Evolutionary conservation across 306 rosid genomes (phyloP).

Genomic region (Coriaria nepalensis): DNA sequence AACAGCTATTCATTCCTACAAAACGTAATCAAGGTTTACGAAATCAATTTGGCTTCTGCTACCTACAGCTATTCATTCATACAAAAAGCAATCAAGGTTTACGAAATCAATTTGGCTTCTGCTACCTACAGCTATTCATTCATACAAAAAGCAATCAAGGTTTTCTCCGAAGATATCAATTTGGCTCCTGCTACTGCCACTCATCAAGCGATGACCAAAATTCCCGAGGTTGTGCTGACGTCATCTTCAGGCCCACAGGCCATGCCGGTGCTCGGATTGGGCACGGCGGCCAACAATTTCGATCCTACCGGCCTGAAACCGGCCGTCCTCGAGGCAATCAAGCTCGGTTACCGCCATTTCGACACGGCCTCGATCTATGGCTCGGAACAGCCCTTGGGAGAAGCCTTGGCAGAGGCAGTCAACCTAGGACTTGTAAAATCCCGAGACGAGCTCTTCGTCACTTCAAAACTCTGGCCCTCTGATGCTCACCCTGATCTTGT

Average conservation of each 20-base stretch:
- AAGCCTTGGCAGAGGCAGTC: constrained; percentile 21
- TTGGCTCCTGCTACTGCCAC: background rate
- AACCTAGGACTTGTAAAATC: constrained; percentile 27
- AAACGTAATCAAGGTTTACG: no score
- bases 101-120: no score
- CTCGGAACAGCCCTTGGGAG: constrained; percentile 18
- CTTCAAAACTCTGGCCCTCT: constrained; percentile 41
- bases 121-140: no score
- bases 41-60: no score
- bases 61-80: no score
- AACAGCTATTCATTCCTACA: no score
- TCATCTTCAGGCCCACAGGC: background rate
- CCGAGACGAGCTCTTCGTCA: constrained; percentile 42
- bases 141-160: no score
- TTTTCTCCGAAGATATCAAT: no score
- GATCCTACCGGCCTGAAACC: background rate
- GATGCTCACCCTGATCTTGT: constrained; percentile 38
- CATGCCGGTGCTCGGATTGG: constrained; percentile 17
- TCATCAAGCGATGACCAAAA: constrained; percentile 9
- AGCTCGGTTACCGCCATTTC: constrained; percentile 23
- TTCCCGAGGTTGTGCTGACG: no score
- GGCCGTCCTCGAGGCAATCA: constrained; percentile 23
- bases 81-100: no score
- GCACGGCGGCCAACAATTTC: constrained; percentile 15
- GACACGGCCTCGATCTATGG: constrained; percentile 17